Conservation (phyloP, 495 filamentous ascomycete species). For the Amphirosellinia nigrospora region DNA sequence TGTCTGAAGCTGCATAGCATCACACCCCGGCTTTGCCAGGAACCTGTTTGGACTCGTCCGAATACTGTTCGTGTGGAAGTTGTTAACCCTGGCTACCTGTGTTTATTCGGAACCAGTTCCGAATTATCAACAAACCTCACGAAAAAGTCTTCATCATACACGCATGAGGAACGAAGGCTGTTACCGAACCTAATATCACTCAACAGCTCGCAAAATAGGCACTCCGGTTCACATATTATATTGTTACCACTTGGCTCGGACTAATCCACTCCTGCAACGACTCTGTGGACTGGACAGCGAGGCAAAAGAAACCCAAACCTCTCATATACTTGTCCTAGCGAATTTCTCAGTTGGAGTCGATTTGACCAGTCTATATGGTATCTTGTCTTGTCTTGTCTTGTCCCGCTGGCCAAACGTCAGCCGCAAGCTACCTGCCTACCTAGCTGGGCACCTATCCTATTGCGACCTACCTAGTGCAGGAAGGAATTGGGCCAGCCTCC, state of each 20-base stretch:
- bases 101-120: background rate
- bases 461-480: background rate
- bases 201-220: background rate
- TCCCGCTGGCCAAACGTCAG: slow-evolving; percentile 5
- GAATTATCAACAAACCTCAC: background rate
- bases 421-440: background rate
- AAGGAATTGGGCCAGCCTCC: background rate
- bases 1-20: background rate
- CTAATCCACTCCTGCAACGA: background rate
- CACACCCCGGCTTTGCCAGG: background rate
- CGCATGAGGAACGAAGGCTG: background rate
- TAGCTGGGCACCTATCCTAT: slow-evolving; percentile 8
- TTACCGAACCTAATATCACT: background rate
- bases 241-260: background rate
- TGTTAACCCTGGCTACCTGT: background rate
- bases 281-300: background rate
- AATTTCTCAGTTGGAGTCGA: background rate
- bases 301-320: background rate
- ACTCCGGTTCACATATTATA: background rate
- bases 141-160: background rate
- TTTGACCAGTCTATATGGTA: background rate
- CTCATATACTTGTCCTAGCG: background rate
- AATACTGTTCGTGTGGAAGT: background rate
- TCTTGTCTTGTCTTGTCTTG: slow-evolving; percentile 5
- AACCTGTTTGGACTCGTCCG: background rate